Base-by-base conservation (phyloP, 257 asterid species). In the Ocimum tenuiflorum region DNA sequence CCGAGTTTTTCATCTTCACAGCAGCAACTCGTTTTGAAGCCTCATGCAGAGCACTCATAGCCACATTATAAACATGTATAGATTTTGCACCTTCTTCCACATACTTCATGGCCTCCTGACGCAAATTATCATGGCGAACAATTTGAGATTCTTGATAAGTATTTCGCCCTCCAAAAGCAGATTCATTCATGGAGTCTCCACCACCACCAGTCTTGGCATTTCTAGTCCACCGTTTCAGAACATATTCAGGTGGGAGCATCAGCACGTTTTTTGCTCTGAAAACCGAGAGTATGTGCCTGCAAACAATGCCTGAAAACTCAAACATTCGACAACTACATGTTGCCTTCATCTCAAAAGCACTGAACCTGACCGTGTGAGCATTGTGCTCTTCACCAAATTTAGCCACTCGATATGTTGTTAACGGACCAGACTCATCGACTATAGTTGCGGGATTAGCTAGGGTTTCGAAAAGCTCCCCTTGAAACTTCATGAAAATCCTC, bases 81-180 rank as follows among this genome's bases (percentile, higher is more conserved):
- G 96, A 91, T 65, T 86, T 86, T 0, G 96, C 94, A 60, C 97
- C 97, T 85, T 86, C 95, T 70, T 91, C 96, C 62, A 91, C 96
- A 72, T 75, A 91, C 72, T 83, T 88, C 15, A 86, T 51, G 38
- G 95, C 96, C 80, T 91, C 95, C 68, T 80, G 87, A 60, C 83
- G 88, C 48, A 91, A 76, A 80, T 82, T 83, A 75, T 72, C 70
- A 27, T 69, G 80, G 17, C 90, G 90, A 58, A 72, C 69, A 41
- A 73, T 72, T 61, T 61, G 63, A 59, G 96, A 85, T 39, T 82
- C 98, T 10, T 53, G 77, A 69, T 66, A 68, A 65, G 60, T 69
- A 69, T 62, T 65, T 27, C 83, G 78, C 53, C 75, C 68, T 29
- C 67, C 75, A 8, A 73, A 51, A 59, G 52, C 74, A 72, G 71